These are phyloP conservation scores for Yamadazyma takamatsuzukensis DNA, from an alignment of 805 yeast genomes.

Conservation along the genomic window DNA sequence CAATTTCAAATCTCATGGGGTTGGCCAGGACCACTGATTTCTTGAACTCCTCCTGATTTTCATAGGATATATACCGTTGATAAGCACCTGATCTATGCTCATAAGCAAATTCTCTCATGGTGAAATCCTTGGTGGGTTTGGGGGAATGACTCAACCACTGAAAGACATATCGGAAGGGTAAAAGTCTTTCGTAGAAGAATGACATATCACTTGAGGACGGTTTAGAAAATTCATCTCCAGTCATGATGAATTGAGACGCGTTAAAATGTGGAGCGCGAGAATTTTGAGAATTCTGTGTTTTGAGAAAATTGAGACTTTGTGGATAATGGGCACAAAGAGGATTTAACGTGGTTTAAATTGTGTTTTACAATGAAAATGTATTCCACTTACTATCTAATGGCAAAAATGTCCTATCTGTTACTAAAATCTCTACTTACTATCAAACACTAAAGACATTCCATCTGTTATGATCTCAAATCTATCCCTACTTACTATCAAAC, in stretches of 20 bases:
- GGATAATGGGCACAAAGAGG: not conserved
- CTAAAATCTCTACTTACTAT: too few species aligned
- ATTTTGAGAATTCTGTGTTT: too few species aligned
- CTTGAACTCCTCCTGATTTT: constrained; percentile 67
- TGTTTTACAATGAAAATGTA: not conserved
- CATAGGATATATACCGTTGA: constrained; percentile 81
- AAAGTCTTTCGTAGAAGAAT: constrained; percentile 62
- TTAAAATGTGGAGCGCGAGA: too few species aligned
- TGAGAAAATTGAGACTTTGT: too few species aligned
- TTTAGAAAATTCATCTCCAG: constrained; percentile 7
- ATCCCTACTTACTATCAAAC: constrained; percentile 38
- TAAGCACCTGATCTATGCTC: constrained; percentile 86
- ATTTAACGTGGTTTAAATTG: not conserved
- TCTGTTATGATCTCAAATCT: too few species aligned
- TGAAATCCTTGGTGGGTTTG: constrained; percentile 68
- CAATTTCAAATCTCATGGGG: constrained; percentile 92
- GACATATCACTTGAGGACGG: constrained; percentile 62
- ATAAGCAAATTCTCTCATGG: constrained; percentile 90
- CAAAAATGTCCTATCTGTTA: too few species aligned
- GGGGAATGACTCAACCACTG: constrained; percentile 89
- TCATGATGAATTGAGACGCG: not conserved
- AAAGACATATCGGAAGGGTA: constrained; percentile 78
- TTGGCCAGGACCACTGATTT: constrained; percentile 66
- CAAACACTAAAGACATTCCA: constrained; percentile 50
- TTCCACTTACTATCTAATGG: not conserved